phyloP scores from a whole-genome alignment of 2,329 filamentous ascomycete genomes.

The Tolypocladium capitatum region DNA sequence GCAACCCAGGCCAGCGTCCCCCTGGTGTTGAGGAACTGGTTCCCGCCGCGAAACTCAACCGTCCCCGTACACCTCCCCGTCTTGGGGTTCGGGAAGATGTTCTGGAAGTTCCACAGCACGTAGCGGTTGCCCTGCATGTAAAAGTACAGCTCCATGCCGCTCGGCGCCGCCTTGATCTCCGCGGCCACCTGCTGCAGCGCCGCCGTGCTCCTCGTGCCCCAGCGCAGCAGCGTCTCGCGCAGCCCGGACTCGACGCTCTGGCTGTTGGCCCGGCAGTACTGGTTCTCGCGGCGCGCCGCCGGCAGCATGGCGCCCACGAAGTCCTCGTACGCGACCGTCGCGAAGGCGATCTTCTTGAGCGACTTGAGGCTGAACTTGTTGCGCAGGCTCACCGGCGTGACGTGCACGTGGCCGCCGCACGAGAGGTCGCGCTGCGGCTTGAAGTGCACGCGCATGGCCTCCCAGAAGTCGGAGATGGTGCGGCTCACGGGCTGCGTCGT shows the following conservation, averaged over 20 bases:
- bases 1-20: constrained; percentile 25
- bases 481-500: constrained; percentile 17
- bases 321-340: constrained; percentile 20
- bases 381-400: constrained; percentile 19
- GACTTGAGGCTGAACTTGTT: constrained; percentile 22
- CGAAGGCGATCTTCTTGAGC: constrained; percentile 24
- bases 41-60: constrained; percentile 25
- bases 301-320: constrained; percentile 19
- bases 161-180: constrained; percentile 12
- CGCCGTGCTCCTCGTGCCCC: constrained; percentile 12
- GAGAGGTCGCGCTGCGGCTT: constrained; percentile 20
- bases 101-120: constrained; percentile 27
- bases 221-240: constrained; percentile 13
- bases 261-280: constrained; percentile 21
- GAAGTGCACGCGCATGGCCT: constrained; percentile 28
- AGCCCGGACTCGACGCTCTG: constrained; percentile 18
- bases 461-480: constrained; percentile 26
- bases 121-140: constrained; percentile 27
- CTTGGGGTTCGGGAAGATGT: constrained; percentile 23
- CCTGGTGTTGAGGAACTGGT: constrained; percentile 23
- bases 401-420: constrained; percentile 26
- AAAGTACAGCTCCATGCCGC: constrained; percentile 18
- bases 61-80: constrained; percentile 23
- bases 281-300: constrained; percentile 19
- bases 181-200: constrained; percentile 15